Evolutionary conservation across 1,284 basidiomycete species (phyloP), one percentile per base, ranked within the genome.

Genomic region (Inonotus obliquus): DNA sequence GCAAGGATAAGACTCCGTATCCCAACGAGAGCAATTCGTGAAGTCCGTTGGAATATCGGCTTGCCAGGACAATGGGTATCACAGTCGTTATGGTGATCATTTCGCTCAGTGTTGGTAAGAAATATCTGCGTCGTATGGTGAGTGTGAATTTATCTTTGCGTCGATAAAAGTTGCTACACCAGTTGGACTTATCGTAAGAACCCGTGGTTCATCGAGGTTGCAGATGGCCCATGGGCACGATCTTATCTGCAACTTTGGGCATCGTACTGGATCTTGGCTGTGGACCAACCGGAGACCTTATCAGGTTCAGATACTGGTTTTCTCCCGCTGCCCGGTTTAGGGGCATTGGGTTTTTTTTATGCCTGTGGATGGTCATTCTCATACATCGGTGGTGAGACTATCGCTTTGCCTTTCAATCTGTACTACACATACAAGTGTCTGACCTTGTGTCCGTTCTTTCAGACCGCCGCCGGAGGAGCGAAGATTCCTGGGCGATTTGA

Each of bases 341-440:
- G 38, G 74, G 69, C 39, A 86, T 87, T 54, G 38, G 91, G 90
- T 0, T 59, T 54, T 85, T 92, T 76, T 75, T 90, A 55, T 84
- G 85, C 49, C 86, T 81, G 77, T 72, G 84, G 82, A 79, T 83
- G 25, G 85, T 86, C 37, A 76, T 87, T 95, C 78, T 89, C 87
- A 11, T 94, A 87, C 77, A 84, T 85, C 64, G 82, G 85, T 54
- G 93, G 92, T 9, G 94, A 96, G 73, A 89, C 94, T 65, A 89
- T 95, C 47, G 92, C 91, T 37, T 86, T 94, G 73, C 81, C 86
- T 71, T 89, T 32, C 32, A 32, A 32, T 9, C 32, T 32, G 32
- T 32, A 9, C 9, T 32, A 9, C 9, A 4, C 4, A 14, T 4
- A 44, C 41, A 21, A 14, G 17, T 14, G 13, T 17, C 25, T 39